Evolutionary conservation across 768 basidiomycete genomes (phyloP).

Genomic region (Boletus eberwhitei): DNA sequence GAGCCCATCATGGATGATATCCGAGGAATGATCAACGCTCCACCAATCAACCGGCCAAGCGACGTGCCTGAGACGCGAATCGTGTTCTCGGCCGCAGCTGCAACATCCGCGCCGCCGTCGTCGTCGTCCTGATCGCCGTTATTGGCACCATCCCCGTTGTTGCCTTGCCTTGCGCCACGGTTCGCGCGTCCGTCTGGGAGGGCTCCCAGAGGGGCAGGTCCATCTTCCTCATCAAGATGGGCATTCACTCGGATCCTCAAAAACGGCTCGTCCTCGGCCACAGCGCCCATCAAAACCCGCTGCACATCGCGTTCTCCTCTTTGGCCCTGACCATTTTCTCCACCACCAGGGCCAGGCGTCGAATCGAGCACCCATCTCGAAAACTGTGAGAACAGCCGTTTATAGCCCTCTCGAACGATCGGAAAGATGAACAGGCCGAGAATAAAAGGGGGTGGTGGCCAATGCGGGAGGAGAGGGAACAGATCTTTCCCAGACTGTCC

Average conservation of each 20-base stretch:
- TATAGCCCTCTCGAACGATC: slow-evolving; percentile 43
- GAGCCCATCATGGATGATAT: slow-evolving; percentile 66
- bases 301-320: slow-evolving; percentile 20
- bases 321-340: slow-evolving; percentile 11
- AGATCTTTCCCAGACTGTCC: slow-evolving; percentile 8
- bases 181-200: slow-evolving; percentile 11
- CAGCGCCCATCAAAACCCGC: slow-evolving; percentile 20
- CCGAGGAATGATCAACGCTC: slow-evolving; percentile 64
- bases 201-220: slow-evolving; percentile 8
- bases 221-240: slow-evolving; percentile 33
- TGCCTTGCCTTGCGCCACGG: slow-evolving; percentile 13
- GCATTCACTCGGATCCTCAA: slow-evolving; percentile 30
- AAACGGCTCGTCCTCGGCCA: slow-evolving; percentile 29
- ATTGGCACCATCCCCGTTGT: slow-evolving; percentile 4
- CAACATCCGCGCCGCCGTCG: slow-evolving; percentile 31
- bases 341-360: slow-evolving; percentile 6
- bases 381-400: slow-evolving; percentile 36
- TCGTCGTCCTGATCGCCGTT: slow-evolving; percentile 13
- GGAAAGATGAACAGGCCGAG: slow-evolving; percentile 55
- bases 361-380: slow-evolving; percentile 45
- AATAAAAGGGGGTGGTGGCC: slow-evolving; percentile 61
- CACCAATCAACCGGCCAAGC: slow-evolving; percentile 63
- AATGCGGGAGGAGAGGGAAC: slow-evolving; percentile 34
- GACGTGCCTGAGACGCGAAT: slow-evolving; percentile 57
- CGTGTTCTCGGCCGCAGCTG: slow-evolving; percentile 54